phyloP scores from a whole-genome alignment of 768 basidiomycete genomes.

The Mycena floridula region DNA sequence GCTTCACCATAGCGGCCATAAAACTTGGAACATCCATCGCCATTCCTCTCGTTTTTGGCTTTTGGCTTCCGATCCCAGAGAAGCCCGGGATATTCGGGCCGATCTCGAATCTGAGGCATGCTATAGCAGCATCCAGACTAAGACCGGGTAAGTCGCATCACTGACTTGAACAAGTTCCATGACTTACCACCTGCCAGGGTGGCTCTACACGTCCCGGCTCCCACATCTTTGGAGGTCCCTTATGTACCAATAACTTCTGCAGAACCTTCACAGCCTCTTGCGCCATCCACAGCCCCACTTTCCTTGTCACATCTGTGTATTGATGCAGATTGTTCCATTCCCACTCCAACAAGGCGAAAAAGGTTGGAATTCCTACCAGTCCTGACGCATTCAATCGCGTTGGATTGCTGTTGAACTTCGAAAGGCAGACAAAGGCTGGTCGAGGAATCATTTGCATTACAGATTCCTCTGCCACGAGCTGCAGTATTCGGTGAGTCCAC shows the following conservation, averaged over 20 bases:
- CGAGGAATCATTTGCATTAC: not conserved
- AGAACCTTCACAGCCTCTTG: not conserved
- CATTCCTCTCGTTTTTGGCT: constrained; percentile 5
- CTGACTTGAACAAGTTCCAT: not conserved
- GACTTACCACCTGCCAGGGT: not conserved
- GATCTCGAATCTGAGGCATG: constrained; percentile 20
- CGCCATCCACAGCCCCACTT: not conserved
- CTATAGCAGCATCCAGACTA: constrained; percentile 25
- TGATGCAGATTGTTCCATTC: not conserved
- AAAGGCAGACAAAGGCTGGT: not conserved
- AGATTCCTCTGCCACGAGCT: not conserved
- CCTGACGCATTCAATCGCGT: not conserved
- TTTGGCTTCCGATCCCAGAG: constrained; percentile 14
- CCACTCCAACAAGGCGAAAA: not conserved
- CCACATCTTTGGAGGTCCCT: not conserved
- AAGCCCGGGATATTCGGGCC: constrained; percentile 21
- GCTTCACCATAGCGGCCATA: constrained; percentile 8
- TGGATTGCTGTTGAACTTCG: not conserved
- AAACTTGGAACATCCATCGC: constrained; percentile 10
- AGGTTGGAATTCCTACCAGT: not conserved
- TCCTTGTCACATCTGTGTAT: constrained; percentile 8
- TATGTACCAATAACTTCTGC: not conserved
- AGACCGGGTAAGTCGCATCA: constrained; percentile 1
- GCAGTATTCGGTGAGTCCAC: not conserved
- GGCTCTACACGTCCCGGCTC: not conserved